A percentile compares a stretch with the other conserved stretches of the same genome.
These are phyloP conservation scores for Termitomyces sp. DNA, from an alignment of 768 basidiomycete species.

Conservation along the genomic window DNA sequence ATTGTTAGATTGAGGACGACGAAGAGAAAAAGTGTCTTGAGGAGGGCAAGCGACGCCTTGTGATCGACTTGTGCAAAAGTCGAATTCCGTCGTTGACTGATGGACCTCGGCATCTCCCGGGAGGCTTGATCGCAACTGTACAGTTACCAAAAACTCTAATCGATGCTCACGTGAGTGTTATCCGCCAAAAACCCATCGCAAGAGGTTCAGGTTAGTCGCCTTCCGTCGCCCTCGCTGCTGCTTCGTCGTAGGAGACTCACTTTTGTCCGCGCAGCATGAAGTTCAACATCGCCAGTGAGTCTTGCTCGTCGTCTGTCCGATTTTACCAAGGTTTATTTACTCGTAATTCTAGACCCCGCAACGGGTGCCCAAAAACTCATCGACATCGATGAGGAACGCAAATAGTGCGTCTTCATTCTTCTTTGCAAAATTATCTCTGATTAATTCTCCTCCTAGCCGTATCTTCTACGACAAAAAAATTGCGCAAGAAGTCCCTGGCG, in stretches of 20 bases:
- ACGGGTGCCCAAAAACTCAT: slow-evolving; percentile 97
- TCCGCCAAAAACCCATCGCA: slow-evolving; percentile 28
- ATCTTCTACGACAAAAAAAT: slow-evolving; percentile 98
- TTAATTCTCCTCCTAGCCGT: slow-evolving; percentile 49
- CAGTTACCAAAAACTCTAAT: slow-evolving; percentile 58
- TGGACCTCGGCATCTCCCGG: slow-evolving; percentile 30
- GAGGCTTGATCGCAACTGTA: slow-evolving; percentile 51
- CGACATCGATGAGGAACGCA: slow-evolving; percentile 90
- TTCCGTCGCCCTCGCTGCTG: background rate
- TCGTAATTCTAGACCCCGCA: slow-evolving; percentile 69
- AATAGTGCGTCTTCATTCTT: slow-evolving; percentile 56
- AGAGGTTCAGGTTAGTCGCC: slow-evolving; percentile 31
- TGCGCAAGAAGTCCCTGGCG: slow-evolving; percentile 89
- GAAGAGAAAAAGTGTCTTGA: slow-evolving; percentile 34
- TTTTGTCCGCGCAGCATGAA: slow-evolving; percentile 68
- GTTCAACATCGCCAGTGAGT: slow-evolving; percentile 94
- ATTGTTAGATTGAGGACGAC: slow-evolving; percentile 14
- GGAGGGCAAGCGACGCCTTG: slow-evolving; percentile 19
- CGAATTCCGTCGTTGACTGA: background rate
- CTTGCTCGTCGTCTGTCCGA: background rate
- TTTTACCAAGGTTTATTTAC: background rate
- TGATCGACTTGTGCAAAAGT: background rate
- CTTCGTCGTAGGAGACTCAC: slow-evolving; percentile 1
- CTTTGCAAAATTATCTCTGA: background rate
- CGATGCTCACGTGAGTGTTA: slow-evolving; percentile 19